These are phyloP conservation scores for Apiospora arundinis DNA, from an alignment of 2,329 filamentous ascomycete genomes.

Conservation along the genomic window DNA sequence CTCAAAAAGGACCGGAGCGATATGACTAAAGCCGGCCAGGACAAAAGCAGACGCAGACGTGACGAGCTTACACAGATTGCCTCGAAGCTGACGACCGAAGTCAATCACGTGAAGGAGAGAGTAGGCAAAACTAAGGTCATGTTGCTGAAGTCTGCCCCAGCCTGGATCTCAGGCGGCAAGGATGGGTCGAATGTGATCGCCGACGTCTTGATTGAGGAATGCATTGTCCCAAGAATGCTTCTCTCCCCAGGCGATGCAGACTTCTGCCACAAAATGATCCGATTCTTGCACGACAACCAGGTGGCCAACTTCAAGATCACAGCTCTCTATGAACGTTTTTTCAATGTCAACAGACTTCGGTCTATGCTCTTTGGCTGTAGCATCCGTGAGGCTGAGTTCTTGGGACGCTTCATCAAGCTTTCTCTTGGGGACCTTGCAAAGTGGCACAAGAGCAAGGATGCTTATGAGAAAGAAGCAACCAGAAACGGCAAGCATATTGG, in stretches of 20 bases:
- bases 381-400: constrained; percentile 86
- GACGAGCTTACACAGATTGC: constrained; percentile 72
- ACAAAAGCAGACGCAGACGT: constrained; percentile 73
- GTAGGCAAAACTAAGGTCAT: constrained; percentile 72
- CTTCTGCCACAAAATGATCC: constrained; percentile 85
- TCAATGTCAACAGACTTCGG: constrained; percentile 81
- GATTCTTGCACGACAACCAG: constrained; percentile 83
- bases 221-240: constrained; percentile 85
- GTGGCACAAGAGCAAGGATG: constrained; percentile 81
- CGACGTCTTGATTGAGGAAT: constrained; percentile 83
- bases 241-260: constrained; percentile 87
- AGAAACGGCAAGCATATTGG: constrained; percentile 69
- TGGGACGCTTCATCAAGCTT: constrained; percentile 90
- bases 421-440: constrained; percentile 78
- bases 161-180: constrained; percentile 75
- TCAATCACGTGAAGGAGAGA: constrained; percentile 70
- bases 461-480: constrained; percentile 84
- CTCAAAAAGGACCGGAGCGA: constrained; percentile 70
- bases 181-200: constrained; percentile 72
- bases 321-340: constrained; percentile 82
- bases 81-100: constrained; percentile 74
- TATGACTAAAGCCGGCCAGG: constrained; percentile 41
- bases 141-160: constrained; percentile 70
- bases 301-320: constrained; percentile 87
- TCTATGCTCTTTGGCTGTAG: constrained; percentile 89